Base-by-base conservation (phyloP, 148 eudicot genomes). In the Rhododendron ovatum region DNA sequence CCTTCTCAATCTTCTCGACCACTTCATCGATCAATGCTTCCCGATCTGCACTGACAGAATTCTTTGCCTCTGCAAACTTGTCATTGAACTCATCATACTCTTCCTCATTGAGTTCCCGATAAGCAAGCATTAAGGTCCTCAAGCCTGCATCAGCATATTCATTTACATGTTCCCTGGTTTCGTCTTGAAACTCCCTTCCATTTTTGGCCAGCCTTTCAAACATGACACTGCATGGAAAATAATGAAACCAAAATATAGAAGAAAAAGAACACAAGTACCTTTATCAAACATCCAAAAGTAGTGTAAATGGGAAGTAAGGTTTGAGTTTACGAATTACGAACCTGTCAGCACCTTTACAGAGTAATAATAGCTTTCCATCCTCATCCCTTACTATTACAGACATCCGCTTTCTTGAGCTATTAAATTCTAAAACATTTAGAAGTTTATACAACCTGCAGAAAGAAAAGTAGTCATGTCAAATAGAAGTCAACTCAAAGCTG, bases 281-380 rank as follows among this genome's bases (percentile, higher is more conserved):
- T 20, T 61, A 78, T 17, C 63, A 78, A 45, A 48, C 12, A 67
- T 47, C 76, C 15, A 63, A 86, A 78, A 4, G 10, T 33, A 84
- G 45, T 15, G 30, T 30, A 57, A 48, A 78, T 39, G 45, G 14
- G 24, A 41, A 18, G 10, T 39, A 74, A 28, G 79, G n/a, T 26
- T 15, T 41, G 78, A 67, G 48, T 9, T 33, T 84, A 78, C 87
- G 17, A 51, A 51, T 59, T 86, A 69, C 89, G 82, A 81, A 96
- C 99, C 94, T 96, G 90, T 97, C 99, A 88, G 99, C 99, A 8
- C 99, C 99, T 94, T 96, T 96, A 84, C 91, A 90, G 50, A 96
- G 93, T 61, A 96, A 88, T 43, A 93, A 63, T 65, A 92, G 86
- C 88, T 92, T 91, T 86, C 98, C 98, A 18, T 95, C 92, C 84